Base-by-base conservation (phyloP, 768 basidiomycete species). In the Phaffia australis region DNA sequence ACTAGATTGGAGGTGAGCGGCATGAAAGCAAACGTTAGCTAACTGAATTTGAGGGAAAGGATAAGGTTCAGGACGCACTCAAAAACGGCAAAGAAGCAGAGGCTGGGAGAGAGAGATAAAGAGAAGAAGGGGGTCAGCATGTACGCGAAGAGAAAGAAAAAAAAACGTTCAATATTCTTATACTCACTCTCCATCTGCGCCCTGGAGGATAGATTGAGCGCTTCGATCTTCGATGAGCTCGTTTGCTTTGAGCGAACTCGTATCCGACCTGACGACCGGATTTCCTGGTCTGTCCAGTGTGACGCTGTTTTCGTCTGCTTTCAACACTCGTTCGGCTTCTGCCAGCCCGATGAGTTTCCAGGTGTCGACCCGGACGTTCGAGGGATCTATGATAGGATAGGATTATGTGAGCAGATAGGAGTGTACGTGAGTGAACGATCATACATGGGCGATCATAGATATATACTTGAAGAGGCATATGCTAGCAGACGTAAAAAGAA, bases 141-240 rank as follows among this genome's bases (percentile, higher is more conserved):
- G 19, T 52, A 46, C 54, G 68, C 46, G 46, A 23, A 21, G 35
- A 42, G n/a, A 14, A n/a, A 18, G 14, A 47, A 29, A 21, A 15
- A 27, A 52, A 54, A 42, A 19, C 29, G 1, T 49, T 30, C 35
- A 7, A 54, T 25, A 19, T 1, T n/a, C 11, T 8, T 35, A 14
- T 7, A 63, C 66, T 62, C 47, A 68, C 66, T 68, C 70, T 62
- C 61, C 67, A 16, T 64, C 66, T 19, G 60, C 8, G 6, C 68
- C 63, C n/a, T 55, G 42, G 23, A 94, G 78, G 69, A 91, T 79
- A 64, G 85, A 83, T 68, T 81, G 81, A 3, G 87, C 83, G 70
- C 85, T 82, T 29, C 90, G 85, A 74, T 99, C 95, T 76, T 99
- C 95, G 60, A 95, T 85, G 9, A 91, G 89, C 67, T 87, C 83